Conservation (phyloP, 225 moss, liverwort and hornwort species). For the Physcomitrellopsis africana region DNA sequence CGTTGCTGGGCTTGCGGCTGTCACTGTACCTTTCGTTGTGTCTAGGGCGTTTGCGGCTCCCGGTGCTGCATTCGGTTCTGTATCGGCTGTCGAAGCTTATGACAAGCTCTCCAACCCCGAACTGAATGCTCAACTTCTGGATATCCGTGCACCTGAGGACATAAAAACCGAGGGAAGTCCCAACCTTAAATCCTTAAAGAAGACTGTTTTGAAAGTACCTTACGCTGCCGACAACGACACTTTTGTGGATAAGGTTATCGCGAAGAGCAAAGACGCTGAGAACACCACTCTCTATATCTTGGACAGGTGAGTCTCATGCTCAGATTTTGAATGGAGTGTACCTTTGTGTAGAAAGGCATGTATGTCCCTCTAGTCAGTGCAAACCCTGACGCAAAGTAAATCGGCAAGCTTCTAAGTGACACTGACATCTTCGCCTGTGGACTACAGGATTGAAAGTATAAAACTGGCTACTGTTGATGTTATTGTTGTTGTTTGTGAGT, state of each 20-base stretch:
- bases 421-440: conserved; percentile 5
- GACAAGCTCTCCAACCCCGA: conserved; percentile 59
- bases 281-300: conserved; percentile 67
- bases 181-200: conserved; percentile 58
- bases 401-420: not conserved
- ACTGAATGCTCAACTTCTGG: conserved; percentile 56
- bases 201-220: conserved; percentile 62
- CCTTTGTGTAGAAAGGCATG: not conserved
- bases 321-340: not conserved
- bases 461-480: not conserved
- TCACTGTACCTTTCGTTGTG: conserved; percentile 59
- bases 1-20: conserved; percentile 49
- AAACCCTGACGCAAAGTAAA: not conserved
- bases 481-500: not conserved
- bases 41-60: conserved; percentile 47
- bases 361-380: no score
- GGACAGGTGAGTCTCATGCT: conserved; percentile 53
- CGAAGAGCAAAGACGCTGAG: conserved; percentile 66
- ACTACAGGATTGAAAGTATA: conserved; percentile 9
- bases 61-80: conserved; percentile 48
- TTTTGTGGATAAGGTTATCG: conserved; percentile 56
- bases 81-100: conserved; percentile 66
- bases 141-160: conserved; percentile 63
- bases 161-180: conserved; percentile 67
- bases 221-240: conserved; percentile 50